Conservation (phyloP, 2,329 filamentous ascomycete genomes). For the Orbilia javanica region DNA sequence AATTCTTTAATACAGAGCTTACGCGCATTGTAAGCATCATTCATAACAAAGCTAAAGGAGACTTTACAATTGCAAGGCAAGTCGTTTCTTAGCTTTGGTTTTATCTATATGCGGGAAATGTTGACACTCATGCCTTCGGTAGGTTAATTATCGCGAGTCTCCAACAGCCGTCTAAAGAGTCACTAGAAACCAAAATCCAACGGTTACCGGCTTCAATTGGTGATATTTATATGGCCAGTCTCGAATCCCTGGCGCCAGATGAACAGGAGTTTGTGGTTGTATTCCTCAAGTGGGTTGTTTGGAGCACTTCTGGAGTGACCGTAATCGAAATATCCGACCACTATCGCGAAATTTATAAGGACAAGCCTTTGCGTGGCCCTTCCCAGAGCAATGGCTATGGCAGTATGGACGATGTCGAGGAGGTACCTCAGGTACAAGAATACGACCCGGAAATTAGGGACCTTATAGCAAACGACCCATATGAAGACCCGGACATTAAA, state of each 20-base stretch:
- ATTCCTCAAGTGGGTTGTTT: conserved; percentile 33
- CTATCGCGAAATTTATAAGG: conserved; percentile 35
- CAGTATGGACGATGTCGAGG: background rate
- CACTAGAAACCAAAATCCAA: conserved; percentile 29
- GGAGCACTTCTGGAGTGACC: conserved; percentile 18
- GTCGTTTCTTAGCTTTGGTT: background rate
- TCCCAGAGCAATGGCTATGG: background rate
- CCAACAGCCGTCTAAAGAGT: conserved; percentile 41
- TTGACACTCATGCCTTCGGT: background rate
- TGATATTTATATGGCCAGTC: conserved; percentile 38
- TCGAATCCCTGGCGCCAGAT: conserved; percentile 29
- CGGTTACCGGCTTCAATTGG: conserved; percentile 38
- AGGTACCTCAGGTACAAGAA: background rate
- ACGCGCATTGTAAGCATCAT: conserved; percentile 32
- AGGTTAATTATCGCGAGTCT: conserved; percentile 40
- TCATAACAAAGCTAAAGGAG: conserved; percentile 41
- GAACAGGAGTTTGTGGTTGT: conserved; percentile 29
- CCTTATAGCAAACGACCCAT: background rate
- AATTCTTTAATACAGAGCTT: conserved; percentile 20
- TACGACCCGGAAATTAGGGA: background rate
- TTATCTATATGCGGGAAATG: background rate
- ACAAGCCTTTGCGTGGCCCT: too few species aligned
- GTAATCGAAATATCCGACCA: conserved; percentile 32
- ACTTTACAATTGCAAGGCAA: conserved; percentile 43
- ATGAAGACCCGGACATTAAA: conserved; percentile 45